Base-by-base conservation (phyloP, 139 green algal species). In the Auxenochlorella protothecoides region DNA sequence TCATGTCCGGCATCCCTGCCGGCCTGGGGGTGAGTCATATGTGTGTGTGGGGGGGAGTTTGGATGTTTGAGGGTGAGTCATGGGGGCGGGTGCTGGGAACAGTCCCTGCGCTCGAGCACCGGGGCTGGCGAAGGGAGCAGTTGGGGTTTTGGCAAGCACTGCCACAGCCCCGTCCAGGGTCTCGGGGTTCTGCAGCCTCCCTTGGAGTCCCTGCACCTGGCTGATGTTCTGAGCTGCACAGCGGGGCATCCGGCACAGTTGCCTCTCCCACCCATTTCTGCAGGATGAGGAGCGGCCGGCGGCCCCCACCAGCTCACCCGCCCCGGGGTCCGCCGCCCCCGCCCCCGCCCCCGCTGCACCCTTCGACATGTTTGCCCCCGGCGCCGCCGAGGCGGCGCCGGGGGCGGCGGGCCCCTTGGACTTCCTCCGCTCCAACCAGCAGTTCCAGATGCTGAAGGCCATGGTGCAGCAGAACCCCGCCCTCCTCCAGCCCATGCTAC, bases 401-500 rank as follows among this genome's bases (percentile, higher is more conserved):
- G 74, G 27, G 0, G 80, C 63, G 16, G 82, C 59, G 10, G 81
- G 82, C n/a, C 64, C 83, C 4, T 82, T 99, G 68, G 89, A 88
- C 15, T 93, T 92, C 68, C 76, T 99, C 64, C 80, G 90, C 15
- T 71, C 66, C 68, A 85, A 88, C 72, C 85, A 83, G 3, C 89
- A 97, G 79, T 97, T 98, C 72, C 88, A 92, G 70, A 79, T 88
- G 57, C 77, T 98, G 75, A 84, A 91, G 6, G 76, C 82, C 3
- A 87, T 97, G 64, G 92, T 98, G 62, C 90, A 93, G 76, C 72
- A 77, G 62, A 96, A 97, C 81, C 94, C 94, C 2, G 71, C 84
- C 54, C 92, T 98, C 56, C 80, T 98, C 70, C 90, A 95, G 80
- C 93, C 94, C 56, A 97, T 99, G 94, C 88, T 99, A 55, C 80